phyloP scores from a whole-genome alignment of 768 basidiomycete genomes.

The Psilocybe cyanescens region DNA sequence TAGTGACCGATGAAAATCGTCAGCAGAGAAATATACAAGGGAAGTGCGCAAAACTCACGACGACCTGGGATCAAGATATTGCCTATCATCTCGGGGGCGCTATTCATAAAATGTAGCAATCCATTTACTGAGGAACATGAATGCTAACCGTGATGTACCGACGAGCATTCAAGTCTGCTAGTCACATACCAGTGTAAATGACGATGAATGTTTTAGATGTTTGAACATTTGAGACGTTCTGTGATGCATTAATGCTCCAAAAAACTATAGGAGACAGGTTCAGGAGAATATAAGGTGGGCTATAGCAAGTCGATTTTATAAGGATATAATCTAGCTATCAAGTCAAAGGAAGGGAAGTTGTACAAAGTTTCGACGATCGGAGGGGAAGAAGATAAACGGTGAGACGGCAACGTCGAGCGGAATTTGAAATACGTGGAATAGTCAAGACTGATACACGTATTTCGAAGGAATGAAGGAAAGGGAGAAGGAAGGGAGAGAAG shows the following conservation, averaged over 20 bases:
- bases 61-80: background rate
- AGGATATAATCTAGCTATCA: background rate
- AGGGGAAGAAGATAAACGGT: background rate
- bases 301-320: background rate
- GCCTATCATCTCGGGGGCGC: background rate
- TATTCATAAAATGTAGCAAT: background rate
- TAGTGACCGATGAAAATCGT: too few relatives aligned
- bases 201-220: background rate
- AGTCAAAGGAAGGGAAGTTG: background rate
- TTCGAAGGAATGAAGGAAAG: too few relatives aligned
- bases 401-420: too few relatives aligned
- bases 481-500: too few relatives aligned
- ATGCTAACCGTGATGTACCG: background rate
- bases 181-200: background rate
- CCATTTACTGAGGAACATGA: background rate
- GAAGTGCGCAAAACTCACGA: background rate
- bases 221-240: background rate
- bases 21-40: too few relatives aligned
- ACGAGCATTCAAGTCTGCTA: background rate
- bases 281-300: background rate
- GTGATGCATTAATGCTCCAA: background rate
- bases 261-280: background rate
- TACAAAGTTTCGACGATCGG: background rate
- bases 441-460: too few relatives aligned
- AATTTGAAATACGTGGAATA: too few relatives aligned